Base-by-base conservation (phyloP, 805 yeast genomes). In the Groenewaldozyma salmanticensis region DNA sequence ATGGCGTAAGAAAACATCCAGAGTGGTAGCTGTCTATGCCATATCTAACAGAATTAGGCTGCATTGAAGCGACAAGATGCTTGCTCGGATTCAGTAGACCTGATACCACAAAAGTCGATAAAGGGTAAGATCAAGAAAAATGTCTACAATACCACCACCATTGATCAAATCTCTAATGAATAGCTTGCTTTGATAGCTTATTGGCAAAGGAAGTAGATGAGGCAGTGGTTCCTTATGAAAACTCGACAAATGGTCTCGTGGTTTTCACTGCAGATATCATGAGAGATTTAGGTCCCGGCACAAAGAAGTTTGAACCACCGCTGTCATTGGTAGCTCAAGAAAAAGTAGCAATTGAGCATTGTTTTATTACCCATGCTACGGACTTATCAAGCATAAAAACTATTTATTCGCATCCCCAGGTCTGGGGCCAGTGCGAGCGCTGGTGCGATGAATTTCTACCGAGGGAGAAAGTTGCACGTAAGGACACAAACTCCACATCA, bases 211-310 rank as follows among this genome's bases (percentile, higher is more conserved):
- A 62, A 16, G 77, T 77, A n/a, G 79, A 77, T 40, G 78, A 66
- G 54, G 79, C 90, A 0, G 81, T 87, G 7, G 81, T 92, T 2
- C 98, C 98, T 1, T 74, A 85, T 51, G 96, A 90, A 53, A 90
- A 90, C 63, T 87, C 96, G 2, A 81, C 96, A 1, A 92, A 90
- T 59, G 98, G 98, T 0, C 88, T 81, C 50, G 98, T 92, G 4
- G 82, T 79, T 1, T 74, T 80, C 54, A 84, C 96, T 0, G 79
- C 84, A 57, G 95, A 87, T 55, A 64, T 87, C 11, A 65, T 90
- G 22, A 65, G 95, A 47, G 87, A 82, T 21, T 16, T 40, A 3
- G 47, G 40, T 35, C 47, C 40, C 36, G 29, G 21, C 17, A 16
- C 31, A 13, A 24, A 24, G 7, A 9, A 7, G 13, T 5, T 24